Evolutionary conservation across 768 basidiomycete genomes (phyloP).

Genomic region (Termitomyces sp.): DNA sequence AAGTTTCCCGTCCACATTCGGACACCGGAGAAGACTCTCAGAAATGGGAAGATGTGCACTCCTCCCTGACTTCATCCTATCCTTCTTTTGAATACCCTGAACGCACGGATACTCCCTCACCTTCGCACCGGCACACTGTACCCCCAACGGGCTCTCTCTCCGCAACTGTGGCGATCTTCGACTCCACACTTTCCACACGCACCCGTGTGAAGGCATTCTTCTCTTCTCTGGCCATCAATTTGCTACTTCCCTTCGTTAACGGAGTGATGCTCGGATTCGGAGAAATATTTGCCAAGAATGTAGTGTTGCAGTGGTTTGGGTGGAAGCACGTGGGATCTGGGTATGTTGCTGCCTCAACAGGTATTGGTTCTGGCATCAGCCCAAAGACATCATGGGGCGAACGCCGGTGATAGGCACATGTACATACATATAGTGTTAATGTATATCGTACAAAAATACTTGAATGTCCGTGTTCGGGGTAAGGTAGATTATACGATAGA

Average conservation of each 20-base stretch:
- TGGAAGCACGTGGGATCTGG: slow-evolving; percentile 35
- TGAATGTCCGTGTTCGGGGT: too few relatives aligned
- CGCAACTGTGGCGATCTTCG: slow-evolving; percentile 67
- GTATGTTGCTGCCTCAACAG: slow-evolving; percentile 32
- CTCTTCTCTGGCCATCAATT: slow-evolving; percentile 77
- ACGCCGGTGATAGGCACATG: slow-evolving; percentile 9
- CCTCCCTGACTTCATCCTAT: slow-evolving; percentile 57
- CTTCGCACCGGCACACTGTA: slow-evolving; percentile 20
- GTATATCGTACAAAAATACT: background rate
- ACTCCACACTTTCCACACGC: slow-evolving; percentile 56
- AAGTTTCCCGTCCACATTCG: slow-evolving; percentile 27
- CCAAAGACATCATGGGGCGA: slow-evolving; percentile 18
- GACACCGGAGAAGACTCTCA: slow-evolving; percentile 42
- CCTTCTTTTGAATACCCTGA: slow-evolving; percentile 80
- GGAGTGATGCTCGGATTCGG: slow-evolving; percentile 97
- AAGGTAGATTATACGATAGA: background rate
- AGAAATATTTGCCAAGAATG: slow-evolving; percentile 83
- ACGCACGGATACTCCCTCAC: slow-evolving; percentile 47
- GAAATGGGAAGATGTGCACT: slow-evolving; percentile 73
- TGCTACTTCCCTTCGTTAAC: slow-evolving; percentile 85
- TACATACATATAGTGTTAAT: background rate
- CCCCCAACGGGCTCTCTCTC: slow-evolving; percentile 31
- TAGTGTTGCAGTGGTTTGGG: slow-evolving; percentile 53
- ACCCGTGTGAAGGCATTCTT: slow-evolving; percentile 66
- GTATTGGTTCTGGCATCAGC: slow-evolving; percentile 19